phyloP scores from a whole-genome alignment of 2,329 filamentous ascomycete genomes.

The Xylariaceae sp. region DNA sequence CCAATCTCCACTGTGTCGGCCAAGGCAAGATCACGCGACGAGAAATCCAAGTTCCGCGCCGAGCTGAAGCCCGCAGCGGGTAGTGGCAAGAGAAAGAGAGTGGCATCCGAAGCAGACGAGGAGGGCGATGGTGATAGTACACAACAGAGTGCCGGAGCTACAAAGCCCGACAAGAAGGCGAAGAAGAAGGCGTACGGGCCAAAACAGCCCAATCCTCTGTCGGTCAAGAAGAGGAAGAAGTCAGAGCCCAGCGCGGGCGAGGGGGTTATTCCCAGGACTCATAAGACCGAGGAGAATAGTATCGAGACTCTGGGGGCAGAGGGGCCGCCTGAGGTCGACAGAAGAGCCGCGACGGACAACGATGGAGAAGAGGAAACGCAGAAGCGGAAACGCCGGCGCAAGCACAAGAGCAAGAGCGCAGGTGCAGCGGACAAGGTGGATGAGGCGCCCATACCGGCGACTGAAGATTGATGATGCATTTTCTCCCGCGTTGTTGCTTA shows the following conservation, averaged over 20 bases:
- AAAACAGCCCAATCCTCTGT: conserved; percentile 64
- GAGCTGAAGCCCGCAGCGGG: conserved; percentile 50
- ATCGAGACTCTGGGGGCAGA: neutral
- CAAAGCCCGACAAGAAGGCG: conserved; percentile 29
- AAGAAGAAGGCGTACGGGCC: conserved; percentile 53
- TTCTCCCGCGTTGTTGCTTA: too few species aligned
- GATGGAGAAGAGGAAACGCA: conserved; percentile 7
- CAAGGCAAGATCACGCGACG: conserved; percentile 57
- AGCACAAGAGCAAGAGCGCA: conserved; percentile 14
- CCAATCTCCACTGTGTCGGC: conserved; percentile 65
- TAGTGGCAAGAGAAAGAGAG: conserved; percentile 44
- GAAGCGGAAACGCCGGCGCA: conserved; percentile 19
- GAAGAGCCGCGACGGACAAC: conserved; percentile 1
- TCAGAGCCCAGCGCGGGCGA: conserved; percentile 5
- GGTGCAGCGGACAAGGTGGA: conserved; percentile 2
- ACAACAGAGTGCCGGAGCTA: conserved; percentile 14
- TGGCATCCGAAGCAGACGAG: conserved; percentile 29
- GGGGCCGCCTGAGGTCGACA: conserved; percentile 3
- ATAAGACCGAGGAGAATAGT: conserved; percentile 10
- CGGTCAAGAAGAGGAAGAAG: conserved; percentile 61
- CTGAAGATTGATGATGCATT: too few species aligned
- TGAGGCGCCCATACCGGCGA: too few species aligned
- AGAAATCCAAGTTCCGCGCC: conserved; percentile 65
- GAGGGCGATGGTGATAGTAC: conserved; percentile 15
- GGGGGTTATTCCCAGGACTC: conserved; percentile 14